These are phyloP conservation scores for Penicillium parvum DNA, from an alignment of 495 filamentous ascomycete species.

Conservation along the genomic window DNA sequence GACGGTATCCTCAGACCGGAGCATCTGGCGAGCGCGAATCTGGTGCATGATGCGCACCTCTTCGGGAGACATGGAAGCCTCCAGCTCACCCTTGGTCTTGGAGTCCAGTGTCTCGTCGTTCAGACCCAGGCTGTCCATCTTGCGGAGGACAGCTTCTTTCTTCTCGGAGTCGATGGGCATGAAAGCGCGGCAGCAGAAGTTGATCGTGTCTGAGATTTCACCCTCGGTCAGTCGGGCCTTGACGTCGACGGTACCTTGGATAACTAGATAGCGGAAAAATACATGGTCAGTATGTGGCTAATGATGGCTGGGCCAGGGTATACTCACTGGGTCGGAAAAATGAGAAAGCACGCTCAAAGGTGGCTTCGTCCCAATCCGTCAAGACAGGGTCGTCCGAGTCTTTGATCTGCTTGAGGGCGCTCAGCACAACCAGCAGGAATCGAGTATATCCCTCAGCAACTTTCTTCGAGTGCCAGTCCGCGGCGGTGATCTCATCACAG, in stretches of 20 bases:
- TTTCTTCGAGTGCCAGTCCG: constrained; percentile 45
- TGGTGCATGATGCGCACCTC: constrained; percentile 24
- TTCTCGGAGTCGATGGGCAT: constrained; percentile 18
- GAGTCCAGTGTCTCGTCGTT: constrained; percentile 1
- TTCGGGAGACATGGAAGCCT: constrained; percentile 14
- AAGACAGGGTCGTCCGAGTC: constrained; percentile 28
- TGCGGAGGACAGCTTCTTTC: constrained; percentile 20
- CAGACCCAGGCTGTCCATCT: constrained; percentile 15
- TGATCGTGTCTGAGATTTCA: constrained; percentile 32
- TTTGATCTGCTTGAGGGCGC: constrained; percentile 42
- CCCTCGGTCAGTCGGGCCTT: constrained; percentile 26
- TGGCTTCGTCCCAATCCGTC: constrained; percentile 39
- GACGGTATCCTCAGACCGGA: constrained; percentile 24
- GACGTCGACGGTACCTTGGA: constrained; percentile 37
- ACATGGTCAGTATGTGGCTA: not conserved
- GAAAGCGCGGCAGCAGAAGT: constrained; percentile 36
- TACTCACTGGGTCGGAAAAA: constrained; percentile 41
- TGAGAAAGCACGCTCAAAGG: constrained; percentile 43
- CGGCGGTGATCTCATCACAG: constrained; percentile 33
- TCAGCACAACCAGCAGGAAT: constrained; percentile 46
- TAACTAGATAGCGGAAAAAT: constrained; percentile 23
- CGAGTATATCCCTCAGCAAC: constrained; percentile 45
- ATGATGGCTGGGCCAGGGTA: too few species aligned
- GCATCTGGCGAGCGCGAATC: constrained; percentile 17
- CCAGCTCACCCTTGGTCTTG: constrained; percentile 1